A percentile compares a stretch with the other conserved stretches of the same genome.
Conservation (phyloP, 208 protist genomes). For the Crithidia bombi region DNA sequence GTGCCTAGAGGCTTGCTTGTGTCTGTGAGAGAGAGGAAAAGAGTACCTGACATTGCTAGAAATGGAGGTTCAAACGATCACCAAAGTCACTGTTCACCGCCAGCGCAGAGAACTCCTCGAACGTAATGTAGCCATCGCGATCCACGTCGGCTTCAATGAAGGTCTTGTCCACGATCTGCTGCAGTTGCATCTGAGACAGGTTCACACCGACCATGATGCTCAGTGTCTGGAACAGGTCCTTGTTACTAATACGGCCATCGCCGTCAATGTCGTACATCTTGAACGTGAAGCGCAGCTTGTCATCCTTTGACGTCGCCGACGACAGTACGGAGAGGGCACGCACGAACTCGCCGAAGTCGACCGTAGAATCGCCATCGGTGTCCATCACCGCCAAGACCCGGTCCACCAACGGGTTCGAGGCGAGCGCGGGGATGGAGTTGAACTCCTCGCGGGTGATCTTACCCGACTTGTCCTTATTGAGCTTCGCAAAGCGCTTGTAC, state of each 20-base stretch:
- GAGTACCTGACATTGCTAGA: conserved; percentile 35
- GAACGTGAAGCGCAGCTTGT: conserved; percentile 92
- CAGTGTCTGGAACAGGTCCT: conserved; percentile 92
- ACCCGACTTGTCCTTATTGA: conserved; percentile 79
- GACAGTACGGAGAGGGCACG: conserved; percentile 84
- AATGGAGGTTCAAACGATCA: conserved; percentile 84
- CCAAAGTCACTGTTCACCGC: conserved; percentile 75
- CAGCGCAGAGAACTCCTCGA: conserved; percentile 92
- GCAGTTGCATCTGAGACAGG: conserved; percentile 88
- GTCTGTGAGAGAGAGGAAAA: background rate
- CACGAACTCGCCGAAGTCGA: conserved; percentile 89
- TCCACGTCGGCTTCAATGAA: conserved; percentile 93
- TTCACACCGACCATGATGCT: conserved; percentile 94
- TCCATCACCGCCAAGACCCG: conserved; percentile 85
- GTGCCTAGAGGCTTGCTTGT: too few species aligned
- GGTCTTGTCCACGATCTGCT: conserved; percentile 96
- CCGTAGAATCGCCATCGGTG: conserved; percentile 68
- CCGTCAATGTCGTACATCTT: conserved; percentile 96
- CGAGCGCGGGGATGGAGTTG: conserved; percentile 69
- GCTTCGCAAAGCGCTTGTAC: conserved; percentile 84
- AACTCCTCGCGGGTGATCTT: conserved; percentile 75
- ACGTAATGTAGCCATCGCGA: conserved; percentile 92
- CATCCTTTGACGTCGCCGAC: conserved; percentile 64
- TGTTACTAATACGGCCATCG: conserved; percentile 94
- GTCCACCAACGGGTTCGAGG: conserved; percentile 86